Evolutionary conservation across 1,284 basidiomycete genomes (phyloP).

Genomic region (Tausonia pullulans): DNA sequence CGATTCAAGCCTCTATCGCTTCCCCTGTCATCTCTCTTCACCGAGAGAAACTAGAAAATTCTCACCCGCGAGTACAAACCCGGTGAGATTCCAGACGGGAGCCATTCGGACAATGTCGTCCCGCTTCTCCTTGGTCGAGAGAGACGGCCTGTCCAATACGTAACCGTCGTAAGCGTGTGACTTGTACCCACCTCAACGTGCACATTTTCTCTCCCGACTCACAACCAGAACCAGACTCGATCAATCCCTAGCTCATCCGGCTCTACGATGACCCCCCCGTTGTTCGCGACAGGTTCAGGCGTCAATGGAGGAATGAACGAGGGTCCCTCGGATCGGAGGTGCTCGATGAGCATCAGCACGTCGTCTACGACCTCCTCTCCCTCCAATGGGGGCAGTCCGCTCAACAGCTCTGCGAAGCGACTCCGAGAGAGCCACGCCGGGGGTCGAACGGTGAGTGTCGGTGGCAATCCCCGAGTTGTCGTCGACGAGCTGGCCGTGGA

Average conservation of each 20-base stretch:
- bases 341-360: conserved; percentile 4
- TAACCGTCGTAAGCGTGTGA: no score
- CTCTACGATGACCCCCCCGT: background rate
- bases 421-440: conserved; percentile 2
- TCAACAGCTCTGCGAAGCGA: background rate
- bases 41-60: background rate
- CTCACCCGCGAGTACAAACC: conserved; percentile 36
- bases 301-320: background rate
- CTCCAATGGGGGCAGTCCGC: background rate
- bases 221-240: conserved; percentile 36
- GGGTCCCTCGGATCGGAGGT: background rate
- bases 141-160: conserved; percentile 21
- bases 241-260: conserved; percentile 19
- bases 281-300: background rate
- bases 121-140: conserved; percentile 34
- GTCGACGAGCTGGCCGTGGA: background rate
- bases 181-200: no score
- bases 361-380: conserved; percentile 3
- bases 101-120: conserved; percentile 35
- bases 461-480: background rate
- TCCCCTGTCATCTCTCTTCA: no score
- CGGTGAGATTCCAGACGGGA: conserved; percentile 30
- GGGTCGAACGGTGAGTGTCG: background rate
- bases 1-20: no score
- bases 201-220: background rate